phyloP scores from a whole-genome alignment of 148 eudicot genomes.

The Dysphania ambrosioides region DNA sequence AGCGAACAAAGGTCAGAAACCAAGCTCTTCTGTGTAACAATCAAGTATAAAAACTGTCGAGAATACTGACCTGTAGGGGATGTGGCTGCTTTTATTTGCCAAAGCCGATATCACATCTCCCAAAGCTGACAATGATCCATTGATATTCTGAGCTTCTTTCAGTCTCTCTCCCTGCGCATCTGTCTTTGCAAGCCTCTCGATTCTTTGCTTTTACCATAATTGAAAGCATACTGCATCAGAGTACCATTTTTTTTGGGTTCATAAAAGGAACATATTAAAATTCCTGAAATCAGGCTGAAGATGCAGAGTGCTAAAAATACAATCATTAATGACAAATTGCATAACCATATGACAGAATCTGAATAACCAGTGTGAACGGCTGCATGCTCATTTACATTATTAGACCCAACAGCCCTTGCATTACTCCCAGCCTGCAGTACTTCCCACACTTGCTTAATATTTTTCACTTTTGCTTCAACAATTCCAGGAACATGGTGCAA shows the following conservation, averaged over 20 bases:
- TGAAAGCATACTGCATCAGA: slow-evolving; percentile 64
- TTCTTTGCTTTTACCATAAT: slow-evolving; percentile 73
- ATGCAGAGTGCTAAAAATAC: background rate
- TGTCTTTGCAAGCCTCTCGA: slow-evolving; percentile 88
- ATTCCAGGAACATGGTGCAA: slow-evolving; percentile 83
- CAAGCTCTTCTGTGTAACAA: background rate
- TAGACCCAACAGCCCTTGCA: slow-evolving; percentile 89
- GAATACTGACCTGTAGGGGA: slow-evolving; percentile 68
- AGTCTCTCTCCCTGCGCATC: slow-evolving; percentile 87
- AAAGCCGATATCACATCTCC: slow-evolving; percentile 96
- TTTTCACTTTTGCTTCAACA: slow-evolving; percentile 79
- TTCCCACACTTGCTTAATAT: slow-evolving; percentile 72
- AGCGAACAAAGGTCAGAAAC: background rate
- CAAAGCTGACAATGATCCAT: slow-evolving; percentile 84
- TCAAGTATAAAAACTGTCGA: background rate
- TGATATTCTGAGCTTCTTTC: slow-evolving; percentile 93
- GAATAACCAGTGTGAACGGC: slow-evolving; percentile 88
- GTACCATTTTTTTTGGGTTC: background rate
- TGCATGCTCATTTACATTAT: slow-evolving; percentile 93
- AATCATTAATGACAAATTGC: background rate
- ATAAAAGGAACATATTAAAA: background rate
- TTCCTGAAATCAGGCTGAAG: background rate
- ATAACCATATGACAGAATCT: slow-evolving; percentile 7
- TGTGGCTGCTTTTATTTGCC: slow-evolving; percentile 80
- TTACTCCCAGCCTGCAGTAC: slow-evolving; percentile 83